Conservation (phyloP, 75 land plant species). For the Selaginella moellendorffii region DNA sequence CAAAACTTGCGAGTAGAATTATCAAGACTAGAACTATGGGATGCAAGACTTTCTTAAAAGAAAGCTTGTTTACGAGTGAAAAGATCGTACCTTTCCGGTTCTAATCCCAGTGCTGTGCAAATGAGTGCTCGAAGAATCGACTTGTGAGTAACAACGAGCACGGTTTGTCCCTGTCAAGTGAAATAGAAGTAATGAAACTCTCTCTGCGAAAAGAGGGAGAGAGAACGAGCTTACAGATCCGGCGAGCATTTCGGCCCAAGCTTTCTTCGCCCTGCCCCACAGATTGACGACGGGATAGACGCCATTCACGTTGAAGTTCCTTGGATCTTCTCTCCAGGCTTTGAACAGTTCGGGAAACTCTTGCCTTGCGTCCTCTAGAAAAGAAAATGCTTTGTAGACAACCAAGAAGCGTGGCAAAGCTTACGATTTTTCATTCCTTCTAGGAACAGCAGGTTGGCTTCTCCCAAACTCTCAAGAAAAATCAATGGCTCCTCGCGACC, state of each 20-base stretch:
- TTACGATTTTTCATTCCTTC: conserved; percentile 81
- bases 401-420: background rate
- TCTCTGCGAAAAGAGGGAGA: background rate
- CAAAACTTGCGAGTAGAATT: background rate
- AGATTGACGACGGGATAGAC: conserved; percentile 49
- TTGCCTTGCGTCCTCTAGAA: conserved; percentile 57
- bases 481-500: conserved; percentile 43
- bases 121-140: conserved; percentile 64
- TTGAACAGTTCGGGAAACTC: conserved; percentile 42
- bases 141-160: conserved; percentile 68
- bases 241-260: conserved; percentile 43
- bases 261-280: conserved; percentile 43
- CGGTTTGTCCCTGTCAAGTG: conserved; percentile 44
- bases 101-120: conserved; percentile 70
- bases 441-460: conserved; percentile 55
- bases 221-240: conserved; percentile 30
- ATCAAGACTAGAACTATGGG: too few relatives aligned
- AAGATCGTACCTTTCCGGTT: conserved; percentile 52
- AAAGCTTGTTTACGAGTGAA: background rate
- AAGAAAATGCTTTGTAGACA: conserved; percentile 5
- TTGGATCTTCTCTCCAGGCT: conserved; percentile 71
- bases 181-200: background rate
- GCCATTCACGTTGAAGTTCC: conserved; percentile 51
- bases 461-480: conserved; percentile 55
- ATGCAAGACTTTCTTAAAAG: background rate